A percentile compares a stretch with the other conserved stretches of the same genome.
These are phyloP conservation scores for Elongisporangium anandrum DNA, from an alignment of 352 stramenopile species.

Conservation along the genomic window DNA sequence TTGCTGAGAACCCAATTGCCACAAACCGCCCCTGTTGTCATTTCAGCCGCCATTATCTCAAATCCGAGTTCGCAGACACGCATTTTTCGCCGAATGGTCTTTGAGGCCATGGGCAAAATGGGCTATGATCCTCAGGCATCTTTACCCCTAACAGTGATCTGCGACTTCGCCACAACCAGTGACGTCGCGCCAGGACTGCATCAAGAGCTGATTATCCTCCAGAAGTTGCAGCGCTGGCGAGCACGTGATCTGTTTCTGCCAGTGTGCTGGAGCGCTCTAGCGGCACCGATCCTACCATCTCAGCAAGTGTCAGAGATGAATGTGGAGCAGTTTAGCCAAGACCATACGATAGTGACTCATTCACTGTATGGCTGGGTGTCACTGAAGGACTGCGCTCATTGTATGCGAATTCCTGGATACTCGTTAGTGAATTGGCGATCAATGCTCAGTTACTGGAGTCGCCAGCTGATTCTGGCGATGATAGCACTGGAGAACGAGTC, in stretches of 20 bases:
- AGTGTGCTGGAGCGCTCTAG: slow-evolving; percentile 5
- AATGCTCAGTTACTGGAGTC: slow-evolving; percentile 26
- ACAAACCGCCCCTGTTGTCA: slow-evolving; percentile 9
- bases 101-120: slow-evolving; percentile 13
- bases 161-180: slow-evolving; percentile 5
- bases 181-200: slow-evolving; percentile 8
- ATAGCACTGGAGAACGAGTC: slow-evolving; percentile 24
- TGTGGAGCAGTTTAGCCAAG: slow-evolving; percentile 1
- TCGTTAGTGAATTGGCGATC: slow-evolving; percentile 17
- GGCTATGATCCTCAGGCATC: not conserved
- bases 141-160: slow-evolving; percentile 12
- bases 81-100: slow-evolving; percentile 9
- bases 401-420: slow-evolving; percentile 7
- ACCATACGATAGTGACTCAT: slow-evolving; percentile 19
- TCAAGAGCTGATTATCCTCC: slow-evolving; percentile 18
- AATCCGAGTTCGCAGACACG: not conserved
- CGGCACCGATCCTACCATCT: slow-evolving; percentile 14
- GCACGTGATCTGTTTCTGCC: slow-evolving; percentile 18
- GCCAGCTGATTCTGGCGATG: slow-evolving; percentile 24
- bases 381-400: slow-evolving; percentile 17
- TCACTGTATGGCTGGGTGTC: slow-evolving; percentile 24
- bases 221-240: slow-evolving; percentile 17
- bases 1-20: slow-evolving; percentile 12
- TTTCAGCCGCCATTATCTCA: slow-evolving; percentile 1
- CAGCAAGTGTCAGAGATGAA: slow-evolving; percentile 1